phyloP scores from a whole-genome alignment of 1,284 basidiomycete species.

The Ganoderma boninense region DNA sequence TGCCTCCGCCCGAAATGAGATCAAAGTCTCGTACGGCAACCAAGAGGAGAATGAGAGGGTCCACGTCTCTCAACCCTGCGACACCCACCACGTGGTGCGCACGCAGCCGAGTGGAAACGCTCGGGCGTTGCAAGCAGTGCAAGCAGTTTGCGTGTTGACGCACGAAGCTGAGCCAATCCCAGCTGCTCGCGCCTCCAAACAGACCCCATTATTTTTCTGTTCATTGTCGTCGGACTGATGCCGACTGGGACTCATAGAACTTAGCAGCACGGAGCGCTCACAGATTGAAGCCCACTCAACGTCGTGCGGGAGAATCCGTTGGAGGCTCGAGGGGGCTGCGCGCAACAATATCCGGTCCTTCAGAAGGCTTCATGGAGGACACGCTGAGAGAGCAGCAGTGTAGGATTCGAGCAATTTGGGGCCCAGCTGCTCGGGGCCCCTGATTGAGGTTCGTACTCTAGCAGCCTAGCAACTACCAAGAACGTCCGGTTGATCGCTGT shows the following conservation, averaged over 20 bases:
- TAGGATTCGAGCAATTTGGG: background rate
- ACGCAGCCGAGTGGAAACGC: background rate
- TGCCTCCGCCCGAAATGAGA: background rate
- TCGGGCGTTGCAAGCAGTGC: background rate
- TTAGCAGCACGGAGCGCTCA: background rate
- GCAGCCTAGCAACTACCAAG: background rate
- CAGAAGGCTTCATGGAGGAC: background rate
- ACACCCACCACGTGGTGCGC: background rate
- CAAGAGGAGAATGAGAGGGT: background rate
- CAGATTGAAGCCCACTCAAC: background rate
- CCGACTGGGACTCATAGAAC: background rate
- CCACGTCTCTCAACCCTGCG: background rate
- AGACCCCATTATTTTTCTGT: background rate
- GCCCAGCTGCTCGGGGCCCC: background rate
- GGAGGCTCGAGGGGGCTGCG: background rate
- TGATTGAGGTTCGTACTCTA: background rate
- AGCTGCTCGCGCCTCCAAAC: background rate
- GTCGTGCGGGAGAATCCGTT: background rate
- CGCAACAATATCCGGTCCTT: background rate
- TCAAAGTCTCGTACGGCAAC: background rate
- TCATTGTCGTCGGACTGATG: background rate
- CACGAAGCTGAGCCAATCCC: background rate
- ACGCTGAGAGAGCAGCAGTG: background rate
- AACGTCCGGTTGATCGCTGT: background rate
- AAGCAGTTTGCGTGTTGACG: background rate